Evolutionary conservation across 2,329 filamentous ascomycete genomes (phyloP).

Genomic region (Arthroderma sp.): DNA sequence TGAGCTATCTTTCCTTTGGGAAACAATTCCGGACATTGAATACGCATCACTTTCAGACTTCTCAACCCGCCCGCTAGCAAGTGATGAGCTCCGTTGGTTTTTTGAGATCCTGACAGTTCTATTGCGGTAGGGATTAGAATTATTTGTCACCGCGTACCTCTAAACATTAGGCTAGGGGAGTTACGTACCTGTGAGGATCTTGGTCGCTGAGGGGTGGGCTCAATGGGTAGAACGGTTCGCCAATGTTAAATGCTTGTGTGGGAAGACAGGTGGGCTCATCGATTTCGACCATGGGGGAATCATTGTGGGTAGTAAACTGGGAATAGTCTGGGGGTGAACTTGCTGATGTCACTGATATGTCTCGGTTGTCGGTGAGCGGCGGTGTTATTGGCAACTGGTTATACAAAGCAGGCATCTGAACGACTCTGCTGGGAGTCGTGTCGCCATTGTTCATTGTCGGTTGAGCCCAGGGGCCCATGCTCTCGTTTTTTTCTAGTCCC

Average conservation of each 20-base stretch:
- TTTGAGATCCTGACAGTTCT: constrained; percentile 29
- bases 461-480: constrained; percentile 23
- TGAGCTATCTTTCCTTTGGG: constrained; percentile 25
- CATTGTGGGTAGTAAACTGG: constrained; percentile 26
- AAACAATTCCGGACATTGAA: constrained; percentile 15
- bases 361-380: constrained; percentile 31
- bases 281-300: constrained; percentile 25
- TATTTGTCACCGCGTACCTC: no score
- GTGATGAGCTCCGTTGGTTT: constrained; percentile 18
- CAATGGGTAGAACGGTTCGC: constrained; percentile 27
- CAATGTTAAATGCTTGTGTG: constrained; percentile 24
- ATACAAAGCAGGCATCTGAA: constrained; percentile 25
- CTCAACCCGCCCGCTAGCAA: not conserved
- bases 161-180: not conserved
- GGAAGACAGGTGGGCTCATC: constrained; percentile 21
- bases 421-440: constrained; percentile 20
- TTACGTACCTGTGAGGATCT: constrained; percentile 29
- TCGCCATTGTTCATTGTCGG: constrained; percentile 22
- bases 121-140: not conserved
- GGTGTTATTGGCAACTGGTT: constrained; percentile 29
- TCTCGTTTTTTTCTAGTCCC: constrained; percentile 23
- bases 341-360: constrained; percentile 27
- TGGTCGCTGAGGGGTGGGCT: constrained; percentile 27
- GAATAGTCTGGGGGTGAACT: constrained; percentile 28
- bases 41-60: constrained; percentile 1